Evolutionary conservation across 352 stramenopile genomes (phyloP).

Genomic region (Phytopythium aichiense): DNA sequence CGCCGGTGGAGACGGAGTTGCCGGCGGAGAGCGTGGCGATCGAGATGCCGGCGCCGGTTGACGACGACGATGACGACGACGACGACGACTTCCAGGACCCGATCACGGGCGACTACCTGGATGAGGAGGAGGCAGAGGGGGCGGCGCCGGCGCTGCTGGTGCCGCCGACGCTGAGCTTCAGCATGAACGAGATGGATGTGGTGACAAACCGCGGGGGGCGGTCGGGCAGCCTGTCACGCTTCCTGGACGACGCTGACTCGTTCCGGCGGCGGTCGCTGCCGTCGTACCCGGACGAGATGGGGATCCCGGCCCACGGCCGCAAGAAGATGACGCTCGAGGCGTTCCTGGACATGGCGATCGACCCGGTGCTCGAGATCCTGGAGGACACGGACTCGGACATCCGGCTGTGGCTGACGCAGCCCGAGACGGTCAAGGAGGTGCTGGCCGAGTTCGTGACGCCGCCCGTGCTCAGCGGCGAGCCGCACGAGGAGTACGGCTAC

Average conservation of each 20-base stretch:
- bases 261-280: conserved; percentile 70
- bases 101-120: conserved; percentile 26
- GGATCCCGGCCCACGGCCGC: conserved; percentile 34
- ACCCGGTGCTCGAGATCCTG: conserved; percentile 81
- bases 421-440: conserved; percentile 72
- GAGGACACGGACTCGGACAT: conserved; percentile 86
- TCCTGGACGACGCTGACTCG: conserved; percentile 69
- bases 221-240: conserved; percentile 72
- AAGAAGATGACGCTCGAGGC: conserved; percentile 65
- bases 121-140: conserved; percentile 17
- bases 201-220: conserved; percentile 71
- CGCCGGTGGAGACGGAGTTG: not conserved
- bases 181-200: conserved; percentile 82
- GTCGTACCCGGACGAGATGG: conserved; percentile 67
- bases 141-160: conserved; percentile 20
- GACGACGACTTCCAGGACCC: conserved; percentile 44
- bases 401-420: conserved; percentile 78
- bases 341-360: conserved; percentile 82
- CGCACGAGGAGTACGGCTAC: conserved; percentile 86
- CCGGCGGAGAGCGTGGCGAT: not conserved
- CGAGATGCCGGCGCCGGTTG: conserved; percentile 12
- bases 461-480: conserved; percentile 62
- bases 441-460: conserved; percentile 79
- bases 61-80: conserved; percentile 26
- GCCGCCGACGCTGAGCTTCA: conserved; percentile 65